Evolutionary conservation across 257 asterid species (phyloP).

Genomic region (Capsicum chinense): DNA sequence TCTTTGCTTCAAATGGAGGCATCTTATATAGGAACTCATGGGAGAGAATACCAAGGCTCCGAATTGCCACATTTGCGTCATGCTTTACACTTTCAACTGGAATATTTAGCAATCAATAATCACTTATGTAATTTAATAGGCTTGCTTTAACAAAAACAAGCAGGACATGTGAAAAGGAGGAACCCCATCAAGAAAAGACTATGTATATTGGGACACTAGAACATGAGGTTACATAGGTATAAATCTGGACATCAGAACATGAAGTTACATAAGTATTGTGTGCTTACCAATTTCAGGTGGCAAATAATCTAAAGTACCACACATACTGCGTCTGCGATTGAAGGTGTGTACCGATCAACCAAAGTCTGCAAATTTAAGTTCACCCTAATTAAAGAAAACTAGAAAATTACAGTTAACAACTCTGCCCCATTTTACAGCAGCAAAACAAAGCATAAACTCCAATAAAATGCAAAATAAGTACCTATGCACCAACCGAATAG

Average conservation of each 20-base stretch:
- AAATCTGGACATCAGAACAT: neutral
- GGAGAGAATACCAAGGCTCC: conserved; percentile 98
- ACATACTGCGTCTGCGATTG: conserved; percentile 92
- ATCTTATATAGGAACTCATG: conserved; percentile 88
- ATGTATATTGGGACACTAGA: neutral
- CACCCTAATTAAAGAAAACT: conserved; percentile 61
- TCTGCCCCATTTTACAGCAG: neutral
- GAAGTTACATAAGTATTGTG: neutral
- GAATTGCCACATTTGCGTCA: conserved; percentile 90
- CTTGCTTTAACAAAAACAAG: neutral
- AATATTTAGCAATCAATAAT: conserved; percentile 19
- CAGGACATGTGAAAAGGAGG: neutral
- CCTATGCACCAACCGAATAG: conserved; percentile 93
- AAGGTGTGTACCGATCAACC: conserved; percentile 99
- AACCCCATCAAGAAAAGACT: neutral
- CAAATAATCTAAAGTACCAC: conserved; percentile 96
- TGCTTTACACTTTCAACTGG: conserved; percentile 95
- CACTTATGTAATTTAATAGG: neutral
- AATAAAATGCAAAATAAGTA: conserved; percentile 26
- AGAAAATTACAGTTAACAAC: neutral
- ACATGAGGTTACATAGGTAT: neutral
- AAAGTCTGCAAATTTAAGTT: conserved; percentile 91
- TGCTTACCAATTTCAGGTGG: conserved; percentile 99
- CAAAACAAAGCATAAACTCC: neutral
- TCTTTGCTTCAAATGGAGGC: conserved; percentile 98